phyloP scores from a whole-genome alignment of 257 asterid genomes.

The Rubia yunnanensis region DNA sequence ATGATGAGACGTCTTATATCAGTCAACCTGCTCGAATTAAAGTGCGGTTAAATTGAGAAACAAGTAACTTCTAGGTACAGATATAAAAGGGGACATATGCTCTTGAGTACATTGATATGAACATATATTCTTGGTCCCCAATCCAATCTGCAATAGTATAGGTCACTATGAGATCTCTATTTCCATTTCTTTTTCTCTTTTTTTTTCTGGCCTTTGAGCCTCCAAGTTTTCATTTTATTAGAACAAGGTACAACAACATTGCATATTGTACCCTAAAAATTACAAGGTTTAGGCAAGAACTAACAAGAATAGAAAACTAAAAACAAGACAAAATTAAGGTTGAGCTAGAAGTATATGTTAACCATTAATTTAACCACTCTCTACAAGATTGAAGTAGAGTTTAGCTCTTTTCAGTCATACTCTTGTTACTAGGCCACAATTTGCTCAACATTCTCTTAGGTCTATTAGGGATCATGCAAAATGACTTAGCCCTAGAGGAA shows the following conservation, averaged over 20 bases:
- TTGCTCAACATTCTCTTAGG: slow-evolving; percentile 63
- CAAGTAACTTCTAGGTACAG: background rate
- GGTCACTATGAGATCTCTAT: background rate
- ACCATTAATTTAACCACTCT: slow-evolving; percentile 15
- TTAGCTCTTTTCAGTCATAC: slow-evolving; percentile 46
- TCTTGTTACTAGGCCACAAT: slow-evolving; percentile 64
- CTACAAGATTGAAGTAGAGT: slow-evolving; percentile 17
- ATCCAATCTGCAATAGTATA: slow-evolving; percentile 5
- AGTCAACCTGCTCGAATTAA: too few relatives aligned
- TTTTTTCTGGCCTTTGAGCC: slow-evolving; percentile 1
- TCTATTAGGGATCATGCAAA: slow-evolving; percentile 42
- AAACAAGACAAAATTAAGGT: slow-evolving; percentile 1
- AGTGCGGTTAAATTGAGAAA: too few relatives aligned
- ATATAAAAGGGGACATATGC: slow-evolving; percentile 1
- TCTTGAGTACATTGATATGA: slow-evolving; percentile 3
- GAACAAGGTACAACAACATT: slow-evolving; percentile 38
- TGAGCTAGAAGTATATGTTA: slow-evolving; percentile 19
- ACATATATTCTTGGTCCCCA: slow-evolving; percentile 8
- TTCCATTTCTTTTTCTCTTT: background rate
- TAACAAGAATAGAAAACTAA: background rate
- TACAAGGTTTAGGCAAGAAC: slow-evolving; percentile 35
- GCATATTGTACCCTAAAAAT: slow-evolving; percentile 38
- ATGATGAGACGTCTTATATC: too few relatives aligned
- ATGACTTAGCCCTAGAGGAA: slow-evolving; percentile 31
- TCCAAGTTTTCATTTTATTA: slow-evolving; percentile 39